A percentile compares a stretch with the other conserved stretches of the same genome.
phyloP scores from a whole-genome alignment of 192 early-diverging fungal species.

The Umbelopsis isabellina region DNA sequence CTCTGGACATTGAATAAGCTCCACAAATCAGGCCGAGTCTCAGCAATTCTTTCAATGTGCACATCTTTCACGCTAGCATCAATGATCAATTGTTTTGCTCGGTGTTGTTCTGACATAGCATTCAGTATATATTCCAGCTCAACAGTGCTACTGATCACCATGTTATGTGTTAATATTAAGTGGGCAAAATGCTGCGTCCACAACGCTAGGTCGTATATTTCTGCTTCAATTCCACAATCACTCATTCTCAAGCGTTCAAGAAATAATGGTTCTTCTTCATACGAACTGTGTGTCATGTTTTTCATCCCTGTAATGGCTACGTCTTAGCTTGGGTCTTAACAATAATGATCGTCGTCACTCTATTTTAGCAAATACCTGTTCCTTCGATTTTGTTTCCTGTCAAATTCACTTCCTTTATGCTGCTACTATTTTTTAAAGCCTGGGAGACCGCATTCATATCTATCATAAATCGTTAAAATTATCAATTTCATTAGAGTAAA shows the following conservation, averaged over 20 bases:
- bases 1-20: neutral
- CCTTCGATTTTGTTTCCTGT: too few species aligned
- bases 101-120: neutral
- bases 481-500: neutral
- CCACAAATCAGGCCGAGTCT: slow-evolving; percentile 8
- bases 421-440: too few species aligned
- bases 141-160: neutral
- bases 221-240: slow-evolving; percentile 2
- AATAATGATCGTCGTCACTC: too few species aligned
- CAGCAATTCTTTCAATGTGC: neutral
- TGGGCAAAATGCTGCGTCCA: neutral
- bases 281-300: neutral
- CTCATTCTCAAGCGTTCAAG: neutral
- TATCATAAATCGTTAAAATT: neutral
- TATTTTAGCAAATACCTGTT: too few species aligned
- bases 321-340: too few species aligned
- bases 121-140: neutral
- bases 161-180: neutral
- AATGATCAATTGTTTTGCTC: neutral
- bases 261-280: neutral
- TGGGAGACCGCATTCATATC: too few species aligned
- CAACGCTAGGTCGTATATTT: neutral
- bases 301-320: neutral
- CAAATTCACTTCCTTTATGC: too few species aligned
- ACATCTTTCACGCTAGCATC: neutral